Percentiles rank a stretch among this genome's conserved stretches.
phyloP scores from a whole-genome alignment of 805 yeast genomes.

The Ogataea chonburiensis region DNA sequence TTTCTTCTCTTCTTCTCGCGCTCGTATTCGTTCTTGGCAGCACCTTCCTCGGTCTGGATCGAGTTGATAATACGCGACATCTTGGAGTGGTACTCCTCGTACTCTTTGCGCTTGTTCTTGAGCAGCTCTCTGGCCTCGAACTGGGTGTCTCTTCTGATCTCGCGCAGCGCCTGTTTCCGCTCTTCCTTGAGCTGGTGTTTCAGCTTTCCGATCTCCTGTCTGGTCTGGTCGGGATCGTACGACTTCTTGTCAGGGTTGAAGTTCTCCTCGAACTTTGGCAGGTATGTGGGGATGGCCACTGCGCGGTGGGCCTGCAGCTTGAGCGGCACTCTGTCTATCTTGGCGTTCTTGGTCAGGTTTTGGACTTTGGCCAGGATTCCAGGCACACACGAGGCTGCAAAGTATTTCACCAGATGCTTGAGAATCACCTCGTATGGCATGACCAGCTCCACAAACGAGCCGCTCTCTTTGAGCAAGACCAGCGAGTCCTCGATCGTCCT shows the following conservation, averaged over 20 bases:
- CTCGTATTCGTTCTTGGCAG: conserved; percentile 89
- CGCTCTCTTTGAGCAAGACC: conserved; percentile 58
- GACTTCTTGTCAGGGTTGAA: conserved; percentile 94
- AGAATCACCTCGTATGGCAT: conserved; percentile 46
- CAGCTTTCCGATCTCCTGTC: conserved; percentile 82
- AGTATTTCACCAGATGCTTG: conserved; percentile 37
- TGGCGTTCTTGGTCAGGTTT: conserved; percentile 48
- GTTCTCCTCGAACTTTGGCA: conserved; percentile 93
- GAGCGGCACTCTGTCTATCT: conserved; percentile 62
- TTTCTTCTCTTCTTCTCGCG: conserved; percentile 63
- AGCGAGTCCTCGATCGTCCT: conserved; percentile 34
- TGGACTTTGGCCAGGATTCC: conserved; percentile 43
- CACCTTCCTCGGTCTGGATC: conserved; percentile 91
- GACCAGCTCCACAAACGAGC: conserved; percentile 60
- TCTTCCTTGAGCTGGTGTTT: conserved; percentile 87
- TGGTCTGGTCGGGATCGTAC: conserved; percentile 76
- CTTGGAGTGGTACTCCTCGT: conserved; percentile 81
- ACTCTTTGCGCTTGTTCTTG: conserved; percentile 68
- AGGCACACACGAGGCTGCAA: conserved; percentile 36
- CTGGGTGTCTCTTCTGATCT: conserved; percentile 82
- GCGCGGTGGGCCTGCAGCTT: conserved; percentile 81
- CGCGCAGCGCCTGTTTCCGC: conserved; percentile 82
- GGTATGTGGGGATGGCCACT: conserved; percentile 75
- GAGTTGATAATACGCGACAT: conserved; percentile 85
- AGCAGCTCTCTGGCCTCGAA: conserved; percentile 87